Percentiles rank a stretch among this genome's conserved stretches.
phyloP scores from a whole-genome alignment of 495 filamentous ascomycete species.

The Hamigera avellanea region DNA sequence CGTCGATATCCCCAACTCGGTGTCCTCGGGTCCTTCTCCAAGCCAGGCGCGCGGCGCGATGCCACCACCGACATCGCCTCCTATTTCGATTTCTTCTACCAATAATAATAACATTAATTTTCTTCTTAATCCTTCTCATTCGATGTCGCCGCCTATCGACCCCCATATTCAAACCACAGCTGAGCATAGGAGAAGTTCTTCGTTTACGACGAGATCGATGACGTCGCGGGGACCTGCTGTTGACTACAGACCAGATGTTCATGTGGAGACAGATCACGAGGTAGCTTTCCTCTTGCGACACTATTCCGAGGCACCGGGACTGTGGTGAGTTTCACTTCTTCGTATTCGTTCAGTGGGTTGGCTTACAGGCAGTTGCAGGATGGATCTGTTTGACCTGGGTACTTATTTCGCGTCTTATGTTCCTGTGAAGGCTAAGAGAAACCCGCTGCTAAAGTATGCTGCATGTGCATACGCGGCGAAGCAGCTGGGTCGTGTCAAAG shows the following conservation, averaged over 20 bases:
- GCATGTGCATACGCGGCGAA: constrained; percentile 53
- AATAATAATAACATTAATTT: constrained; percentile 38
- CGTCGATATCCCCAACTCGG: constrained; percentile 10
- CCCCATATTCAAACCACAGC: constrained; percentile 25
- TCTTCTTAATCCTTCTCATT: constrained; percentile 43
- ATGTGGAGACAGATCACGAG: constrained; percentile 41
- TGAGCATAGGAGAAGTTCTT: constrained; percentile 16
- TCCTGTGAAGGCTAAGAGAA: constrained; percentile 42
- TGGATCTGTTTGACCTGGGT: constrained; percentile 52
- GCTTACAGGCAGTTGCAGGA: constrained; percentile 31
- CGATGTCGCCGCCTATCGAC: constrained; percentile 36
- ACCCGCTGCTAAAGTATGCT: constrained; percentile 47
- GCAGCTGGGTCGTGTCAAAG: constrained; percentile 44
- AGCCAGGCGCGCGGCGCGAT: constrained; percentile 17
- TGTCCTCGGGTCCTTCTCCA: constrained; percentile 27
- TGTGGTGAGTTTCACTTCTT: constrained; percentile 32
- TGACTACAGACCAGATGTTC: constrained; percentile 12
- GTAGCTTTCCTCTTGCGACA: constrained; percentile 49
- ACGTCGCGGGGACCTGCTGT: constrained; percentile 6
- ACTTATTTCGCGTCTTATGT: constrained; percentile 49
- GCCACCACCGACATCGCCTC: constrained; percentile 25
- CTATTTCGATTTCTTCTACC: constrained; percentile 24
- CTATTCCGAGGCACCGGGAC: constrained; percentile 47
- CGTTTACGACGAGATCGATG: constrained; percentile 17
- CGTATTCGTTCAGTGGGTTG: neutral